Evolutionary conservation across 306 rosid genomes (phyloP), one percentile per base, ranked within the genome.

Genomic region (Inga oerstediana): DNA sequence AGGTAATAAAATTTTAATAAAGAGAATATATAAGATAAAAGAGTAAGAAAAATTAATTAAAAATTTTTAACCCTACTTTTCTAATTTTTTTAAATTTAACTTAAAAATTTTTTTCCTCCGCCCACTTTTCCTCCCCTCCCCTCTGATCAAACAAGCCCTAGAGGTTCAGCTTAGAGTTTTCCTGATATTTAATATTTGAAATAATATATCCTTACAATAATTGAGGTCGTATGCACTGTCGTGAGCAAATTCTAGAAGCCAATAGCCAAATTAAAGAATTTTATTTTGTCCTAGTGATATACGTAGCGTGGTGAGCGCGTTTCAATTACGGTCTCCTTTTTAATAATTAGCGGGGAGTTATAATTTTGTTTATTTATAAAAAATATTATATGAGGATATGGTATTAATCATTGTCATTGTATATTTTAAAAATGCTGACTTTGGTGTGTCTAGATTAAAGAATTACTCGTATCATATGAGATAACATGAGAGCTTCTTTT

Each of bases 171-270:
- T 48, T 3, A 48, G 5, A 48, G 14, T 13, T 48, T 13, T 48
- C 54, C 19, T 48, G 54, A 12, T 48, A 10, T 48, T 8, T 44
- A 44, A 44, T 44, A 44, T 12, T 48, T 48, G 52, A 48, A 48
- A 48, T 15, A 48, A 11, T 48, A 48, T 48, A 11, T 48, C 16
- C 54, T 48, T 48, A 48, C 54, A 14, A 78, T 62, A 75, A 84
- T 84, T 79, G 76, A 65, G 54, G 71, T n/a, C 77, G 54, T 51
- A 84, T 72, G 59, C 24, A 49, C 37, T 17, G 32, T 30, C 61
- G 45, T 72, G 35, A 48, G 75, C 56, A 6, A 35, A 64, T 32
- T 56, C 68, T 51, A 83, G 70, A 72, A 51, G 80, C 76, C 43
- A 70, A 30, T 64, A 13, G 58, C 79, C 14, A 59, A 49, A 49